These are phyloP conservation scores for Cucumis cinereus DNA, from an alignment of 306 rosid species.

Conservation along the genomic window DNA sequence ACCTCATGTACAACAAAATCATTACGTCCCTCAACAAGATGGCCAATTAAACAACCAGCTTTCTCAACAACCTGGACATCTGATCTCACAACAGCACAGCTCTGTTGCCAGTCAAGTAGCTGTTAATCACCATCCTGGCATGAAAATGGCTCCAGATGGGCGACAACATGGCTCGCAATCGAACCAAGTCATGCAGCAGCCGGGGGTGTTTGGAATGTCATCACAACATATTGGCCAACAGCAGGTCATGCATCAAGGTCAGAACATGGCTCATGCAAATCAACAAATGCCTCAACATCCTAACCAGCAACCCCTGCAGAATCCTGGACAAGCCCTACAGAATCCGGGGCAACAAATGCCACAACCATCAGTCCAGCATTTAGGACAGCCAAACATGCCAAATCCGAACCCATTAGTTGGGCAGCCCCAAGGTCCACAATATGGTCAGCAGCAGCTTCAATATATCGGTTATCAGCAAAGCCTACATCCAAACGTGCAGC, in stretches of 20 bases:
- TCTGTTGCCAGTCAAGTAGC: constrained; percentile 18
- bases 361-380: constrained; percentile 26
- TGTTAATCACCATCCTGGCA: constrained; percentile 33
- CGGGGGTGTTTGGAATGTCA: constrained; percentile 14
- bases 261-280: constrained; percentile 37
- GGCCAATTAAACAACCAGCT: constrained; percentile 38
- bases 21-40: constrained; percentile 36
- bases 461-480: constrained; percentile 61
- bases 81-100: constrained; percentile 34
- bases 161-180: constrained; percentile 37
- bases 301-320: constrained; percentile 23
- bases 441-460: constrained; percentile 47
- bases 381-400: constrained; percentile 45
- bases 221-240: neutral
- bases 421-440: constrained; percentile 56
- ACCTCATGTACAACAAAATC: constrained; percentile 48
- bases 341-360: constrained; percentile 51
- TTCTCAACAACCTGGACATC: constrained; percentile 44
- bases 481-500: constrained; percentile 40
- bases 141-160: constrained; percentile 37
- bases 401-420: constrained; percentile 36
- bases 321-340: constrained; percentile 30
- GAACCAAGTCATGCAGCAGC: constrained; percentile 37
- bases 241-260: constrained; percentile 14
- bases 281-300: constrained; percentile 39